Base-by-base conservation (phyloP, 768 basidiomycete genomes). In the Mycena belliarum region DNA sequence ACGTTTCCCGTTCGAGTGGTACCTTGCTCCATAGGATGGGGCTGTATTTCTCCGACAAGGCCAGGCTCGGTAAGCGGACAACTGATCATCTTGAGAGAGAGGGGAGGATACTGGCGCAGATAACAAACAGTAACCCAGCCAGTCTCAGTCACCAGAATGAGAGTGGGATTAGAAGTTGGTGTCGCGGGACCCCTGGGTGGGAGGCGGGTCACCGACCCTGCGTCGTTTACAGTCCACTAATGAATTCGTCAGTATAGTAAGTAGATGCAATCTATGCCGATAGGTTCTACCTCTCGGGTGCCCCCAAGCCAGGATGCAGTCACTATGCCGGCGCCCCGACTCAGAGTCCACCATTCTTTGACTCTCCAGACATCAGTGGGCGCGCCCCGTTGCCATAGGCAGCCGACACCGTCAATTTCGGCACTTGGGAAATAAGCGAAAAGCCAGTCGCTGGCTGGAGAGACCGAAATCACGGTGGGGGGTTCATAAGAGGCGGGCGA, bases 391-490 rank as follows among this genome's bases (percentile, higher is more conserved):
- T 75, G 76, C 88, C 89, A 92, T 16, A 91, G 62, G 66, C 89
- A 88, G 14, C 79, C 83, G 41, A 82, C 69, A 14, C 88, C 87
- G 57, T 85, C 62, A 8, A 52, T 49, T 44, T 63, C 83, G 1
- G 72, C 68, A 37, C 85, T 77, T 12, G 89, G 88, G 66, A 88
- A 91, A 66, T 85, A 92, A 1, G 88, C 89, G 65, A 90, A 91
- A 6, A 92, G 67, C 83, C 81, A 87, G 46, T 79, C 76, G 58
- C 86, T 83, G 26, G 74, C 73, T 3, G 86, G 78, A 6, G 84
- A 80, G 20, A 84, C 77, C 8, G 83, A 82, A 48, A 92, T 82
- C 28, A 86, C 70, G 7, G 80, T 80, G 0, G 89, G 84, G 8
- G 89, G 83, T 18, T 81, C 79, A 67, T 85, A 91, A 2, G 78